Evolutionary conservation across 768 basidiomycete genomes (phyloP).

Genomic region (Russula sp.): DNA sequence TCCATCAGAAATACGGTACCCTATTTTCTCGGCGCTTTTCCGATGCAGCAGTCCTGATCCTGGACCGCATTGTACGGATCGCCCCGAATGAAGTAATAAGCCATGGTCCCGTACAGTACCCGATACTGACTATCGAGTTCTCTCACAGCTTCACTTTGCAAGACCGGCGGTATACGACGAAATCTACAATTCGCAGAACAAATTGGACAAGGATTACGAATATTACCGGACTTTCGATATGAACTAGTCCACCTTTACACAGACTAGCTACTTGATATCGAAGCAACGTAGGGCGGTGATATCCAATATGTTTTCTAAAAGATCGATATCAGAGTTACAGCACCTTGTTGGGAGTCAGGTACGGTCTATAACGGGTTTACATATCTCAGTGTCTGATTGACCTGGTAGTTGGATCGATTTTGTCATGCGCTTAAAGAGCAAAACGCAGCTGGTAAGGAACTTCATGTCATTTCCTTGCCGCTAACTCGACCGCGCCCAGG

Average conservation of each 20-base stretch:
- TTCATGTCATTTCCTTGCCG: background rate
- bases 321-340: constrained; percentile 40
- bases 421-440: constrained; percentile 20
- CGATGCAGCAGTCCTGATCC: too few species aligned
- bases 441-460: constrained; percentile 12
- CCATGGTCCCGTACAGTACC: too few species aligned
- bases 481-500: background rate
- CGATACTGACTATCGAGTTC: background rate
- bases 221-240: constrained; percentile 42
- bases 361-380: background rate
- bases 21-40: background rate
- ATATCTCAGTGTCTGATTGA: background rate
- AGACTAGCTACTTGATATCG: constrained; percentile 38
- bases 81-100: constrained; percentile 17
- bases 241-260: constrained; percentile 39
- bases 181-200: constrained; percentile 25
- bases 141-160: constrained; percentile 18
- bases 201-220: constrained; percentile 41
- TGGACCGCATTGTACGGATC: constrained; percentile 15
- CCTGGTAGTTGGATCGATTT: constrained; percentile 39
- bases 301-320: constrained; percentile 42
- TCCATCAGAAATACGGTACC: constrained; percentile 20
- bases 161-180: constrained; percentile 14
- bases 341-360: constrained; percentile 38
- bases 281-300: constrained; percentile 38